Base-by-base conservation (phyloP, 1,284 basidiomycete species). In the Rhodotorula sp. region DNA sequence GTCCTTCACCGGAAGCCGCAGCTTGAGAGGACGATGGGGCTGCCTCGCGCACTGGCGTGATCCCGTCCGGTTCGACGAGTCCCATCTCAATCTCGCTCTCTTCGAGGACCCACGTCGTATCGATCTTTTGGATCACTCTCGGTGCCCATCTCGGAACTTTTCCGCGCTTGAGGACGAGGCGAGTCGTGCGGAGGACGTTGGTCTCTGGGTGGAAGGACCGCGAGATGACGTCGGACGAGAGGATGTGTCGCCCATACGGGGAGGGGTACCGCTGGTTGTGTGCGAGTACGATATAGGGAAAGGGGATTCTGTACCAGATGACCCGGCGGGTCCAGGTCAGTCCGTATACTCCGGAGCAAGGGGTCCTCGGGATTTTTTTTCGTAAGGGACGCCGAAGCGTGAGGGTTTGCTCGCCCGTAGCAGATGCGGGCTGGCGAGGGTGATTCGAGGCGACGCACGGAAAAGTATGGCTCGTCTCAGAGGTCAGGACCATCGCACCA, bases 91-190 rank as follows among this genome's bases (percentile, higher is more conserved):
- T 62, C 49, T 73, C 67, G 22, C 58, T 75, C 49, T 64, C 55
- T 33, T 75, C 74, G 30, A 75, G 55, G 18, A 75, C 74, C 74
- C 74, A 75, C 18, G 63, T 74, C 42, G 69, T 75, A 17, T 68
- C 70, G 26, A 75, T 65, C 51, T 62, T 46, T 22, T 79, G 75
- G 15, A 82, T 74, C 6, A 79, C 78, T 2, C 74, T 64, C 1
- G 81, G 81, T 4, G 81, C 81, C 81, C 81, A 82, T 55, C 74
- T 75, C 1, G 81, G 81, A 55, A 82, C 73, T 24, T 81, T 81
- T n/a, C 81, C 81, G 29, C 78, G 74, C 69, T 82, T 82, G 68
- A 82, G 79, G 56, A 82, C 75, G 42, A 82, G 76, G 1, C 81
- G 76, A 7, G 71, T 74, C 22, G 79, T 78, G 2, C 79, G 79